phyloP scores from a whole-genome alignment of 2,329 filamentous ascomycete genomes.

The Colletotrichum acutatum region DNA sequence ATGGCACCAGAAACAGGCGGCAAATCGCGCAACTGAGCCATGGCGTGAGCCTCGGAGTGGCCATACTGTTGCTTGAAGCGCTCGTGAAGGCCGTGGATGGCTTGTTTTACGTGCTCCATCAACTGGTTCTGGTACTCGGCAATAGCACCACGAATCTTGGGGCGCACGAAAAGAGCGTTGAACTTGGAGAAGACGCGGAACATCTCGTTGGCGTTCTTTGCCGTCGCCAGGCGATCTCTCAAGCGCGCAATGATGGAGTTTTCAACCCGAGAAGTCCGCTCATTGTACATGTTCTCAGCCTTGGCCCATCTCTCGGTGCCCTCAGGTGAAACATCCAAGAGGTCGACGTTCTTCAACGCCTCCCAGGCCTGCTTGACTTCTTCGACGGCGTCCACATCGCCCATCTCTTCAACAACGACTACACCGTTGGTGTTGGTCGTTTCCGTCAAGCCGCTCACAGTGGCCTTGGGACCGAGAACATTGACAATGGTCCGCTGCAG shows the following conservation, averaged over 20 bases:
- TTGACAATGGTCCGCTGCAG: slow-evolving; percentile 96
- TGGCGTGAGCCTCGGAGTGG: slow-evolving; percentile 96
- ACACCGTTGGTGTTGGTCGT: slow-evolving; percentile 66
- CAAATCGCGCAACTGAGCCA: slow-evolving; percentile 96
- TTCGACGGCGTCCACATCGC: slow-evolving; percentile 95
- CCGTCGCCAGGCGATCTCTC: slow-evolving; percentile 90
- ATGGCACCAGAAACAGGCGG: slow-evolving; percentile 97
- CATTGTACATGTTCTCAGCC: slow-evolving; percentile 96
- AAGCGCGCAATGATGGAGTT: slow-evolving; percentile 98
- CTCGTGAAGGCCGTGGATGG: slow-evolving; percentile 92
- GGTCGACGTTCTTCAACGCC: slow-evolving; percentile 91
- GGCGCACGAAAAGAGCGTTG: slow-evolving; percentile 96
- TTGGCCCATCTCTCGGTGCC: slow-evolving; percentile 93
- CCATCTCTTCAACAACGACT: slow-evolving; percentile 90
- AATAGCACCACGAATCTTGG: slow-evolving; percentile 98
- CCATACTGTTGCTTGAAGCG: slow-evolving; percentile 99
- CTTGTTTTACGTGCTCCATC: slow-evolving; percentile 97
- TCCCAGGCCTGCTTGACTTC: slow-evolving; percentile 96
- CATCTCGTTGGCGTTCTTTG: slow-evolving; percentile 99
- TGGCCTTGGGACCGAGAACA: slow-evolving; percentile 84
- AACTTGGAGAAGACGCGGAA: slow-evolving; percentile 99
- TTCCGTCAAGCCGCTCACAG: slow-evolving; percentile 64
- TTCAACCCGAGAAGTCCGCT: slow-evolving; percentile 95
- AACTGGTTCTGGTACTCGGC: slow-evolving; percentile 98
- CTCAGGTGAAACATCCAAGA: slow-evolving; percentile 90